Evolutionary conservation across 2,329 filamentous ascomycete genomes (phyloP), one percentile per base, ranked within the genome.

Genomic region (Emericellopsis cladophorae): DNA sequence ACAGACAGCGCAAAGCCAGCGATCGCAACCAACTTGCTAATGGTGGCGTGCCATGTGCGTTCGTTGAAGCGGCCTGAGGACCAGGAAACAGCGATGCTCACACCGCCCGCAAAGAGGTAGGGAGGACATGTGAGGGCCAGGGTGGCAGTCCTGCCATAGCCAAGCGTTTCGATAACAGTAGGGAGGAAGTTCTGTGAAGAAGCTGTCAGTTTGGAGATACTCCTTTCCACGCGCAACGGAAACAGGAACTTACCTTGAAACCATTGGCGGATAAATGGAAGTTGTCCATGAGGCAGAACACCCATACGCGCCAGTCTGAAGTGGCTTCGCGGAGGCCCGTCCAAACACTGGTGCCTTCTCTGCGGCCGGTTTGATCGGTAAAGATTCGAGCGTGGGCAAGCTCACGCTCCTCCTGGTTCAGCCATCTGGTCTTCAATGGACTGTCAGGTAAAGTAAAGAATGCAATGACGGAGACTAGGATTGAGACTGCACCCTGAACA

Each of bases 401-500:
- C 2, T 48, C 51, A 31, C 62, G 62, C 53, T 61, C 65, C 32
- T 64, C 61, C 4, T 64, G 63, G 7, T 59, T 57, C 14, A 71
- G 54, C n/a, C 50, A 51, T 12, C 56, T 53, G 6, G 64, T 52
- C 4, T 67, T 68, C 26, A 37, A 14, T 7, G 10, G 57, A 54
- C 32, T 66, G 34, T 49, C 47, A 22, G 48, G 49, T 3, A 52
- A 40, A 10, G 49, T 34, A 31, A 50, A 50, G 42, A 41, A 50
- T 5, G 43, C 46, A 11, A 37, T 15, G 32, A 51, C 23, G 29
- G 48, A 49, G 22, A 52, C 41, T 16, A 48, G 36, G 7, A 49
- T 46, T n/a, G 50, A 51, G 16, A 52, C 65, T 5, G 64, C 60
- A 11, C 78, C 78, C 53, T 82, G 76, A 15, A 81, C 72, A 34